Evolutionary conservation across 495 filamentous ascomycete species (phyloP).

Genomic region (Penicillium riverlandense): DNA sequence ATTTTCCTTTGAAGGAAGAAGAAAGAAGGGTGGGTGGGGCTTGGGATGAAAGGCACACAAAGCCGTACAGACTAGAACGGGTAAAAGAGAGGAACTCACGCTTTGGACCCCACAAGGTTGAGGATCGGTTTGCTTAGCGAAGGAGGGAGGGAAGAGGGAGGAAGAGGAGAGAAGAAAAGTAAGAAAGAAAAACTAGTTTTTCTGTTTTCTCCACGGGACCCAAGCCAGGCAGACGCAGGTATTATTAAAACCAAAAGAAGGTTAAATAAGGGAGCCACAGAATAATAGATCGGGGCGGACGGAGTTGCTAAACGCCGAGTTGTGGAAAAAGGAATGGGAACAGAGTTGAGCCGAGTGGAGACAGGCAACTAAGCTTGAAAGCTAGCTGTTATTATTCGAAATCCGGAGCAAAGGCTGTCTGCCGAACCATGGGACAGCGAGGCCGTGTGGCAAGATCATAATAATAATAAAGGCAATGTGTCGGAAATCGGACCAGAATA

Average conservation of each 20-base stretch:
- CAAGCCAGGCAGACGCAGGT: no score
- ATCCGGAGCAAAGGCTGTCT: no score
- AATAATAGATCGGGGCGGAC: conserved; percentile 17
- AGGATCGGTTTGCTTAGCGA: conserved; percentile 5
- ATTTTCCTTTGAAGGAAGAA: not conserved
- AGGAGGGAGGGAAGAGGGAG: conserved; percentile 5
- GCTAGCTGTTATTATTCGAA: no score
- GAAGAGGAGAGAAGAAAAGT: conserved; percentile 1
- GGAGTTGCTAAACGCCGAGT: conserved; percentile 24
- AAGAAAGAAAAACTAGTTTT: not conserved
- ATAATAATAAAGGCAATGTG: no score
- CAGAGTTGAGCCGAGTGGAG: not conserved
- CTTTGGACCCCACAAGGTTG: conserved; percentile 16
- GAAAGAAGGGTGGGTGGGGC: conserved; percentile 1
- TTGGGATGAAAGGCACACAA: no score
- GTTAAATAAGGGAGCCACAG: conserved; percentile 25
- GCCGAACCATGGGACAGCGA: no score
- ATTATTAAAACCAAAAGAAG: conserved; percentile 15
- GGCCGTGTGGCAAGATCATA: no score
- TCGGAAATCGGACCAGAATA: no score
- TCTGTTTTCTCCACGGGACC: no score
- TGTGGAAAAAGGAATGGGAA: conserved; percentile 1
- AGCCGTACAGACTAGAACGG: no score
- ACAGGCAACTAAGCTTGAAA: not conserved
- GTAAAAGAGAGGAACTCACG: conserved; percentile 4